Conservation (phyloP, 2,329 filamentous ascomycete species). For the Fusarium temperatum region DNA sequence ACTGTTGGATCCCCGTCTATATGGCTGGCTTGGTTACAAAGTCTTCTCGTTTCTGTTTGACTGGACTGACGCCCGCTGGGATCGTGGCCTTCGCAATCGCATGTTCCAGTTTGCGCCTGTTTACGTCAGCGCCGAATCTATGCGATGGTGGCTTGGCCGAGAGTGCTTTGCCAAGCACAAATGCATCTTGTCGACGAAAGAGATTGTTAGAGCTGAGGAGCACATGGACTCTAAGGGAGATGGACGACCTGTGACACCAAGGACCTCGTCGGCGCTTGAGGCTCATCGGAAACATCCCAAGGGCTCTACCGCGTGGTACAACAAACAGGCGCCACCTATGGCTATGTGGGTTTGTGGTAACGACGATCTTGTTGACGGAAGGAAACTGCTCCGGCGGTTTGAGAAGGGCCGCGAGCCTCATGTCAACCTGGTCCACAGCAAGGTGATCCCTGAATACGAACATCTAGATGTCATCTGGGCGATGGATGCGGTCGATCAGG, state of each 20-base stretch:
- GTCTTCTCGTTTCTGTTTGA: slow-evolving; percentile 91
- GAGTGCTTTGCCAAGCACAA: slow-evolving; percentile 83
- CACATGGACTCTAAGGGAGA: slow-evolving; percentile 60
- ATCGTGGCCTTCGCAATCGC: slow-evolving; percentile 77
- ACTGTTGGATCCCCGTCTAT: slow-evolving; percentile 71
- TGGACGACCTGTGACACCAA: slow-evolving; percentile 26
- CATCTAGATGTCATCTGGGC: slow-evolving; percentile 97
- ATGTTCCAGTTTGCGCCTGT: slow-evolving; percentile 95
- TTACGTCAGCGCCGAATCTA: slow-evolving; percentile 87
- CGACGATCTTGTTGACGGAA: slow-evolving; percentile 86
- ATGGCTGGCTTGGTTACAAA: slow-evolving; percentile 84
- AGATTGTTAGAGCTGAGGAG: slow-evolving; percentile 71
- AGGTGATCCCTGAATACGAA: slow-evolving; percentile 87
- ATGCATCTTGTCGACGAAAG: slow-evolving; percentile 84
- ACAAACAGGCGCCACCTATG: slow-evolving; percentile 79
- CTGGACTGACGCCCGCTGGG: slow-evolving; percentile 89
- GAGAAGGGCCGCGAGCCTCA: slow-evolving; percentile 81
- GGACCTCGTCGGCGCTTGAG: slow-evolving; percentile 42
- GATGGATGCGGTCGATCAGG: slow-evolving; percentile 84
- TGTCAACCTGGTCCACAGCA: slow-evolving; percentile 81
- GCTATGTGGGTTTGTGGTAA: slow-evolving; percentile 88
- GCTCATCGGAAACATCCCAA: slow-evolving; percentile 52
- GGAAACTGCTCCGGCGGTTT: slow-evolving; percentile 77
- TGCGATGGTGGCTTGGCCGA: slow-evolving; percentile 94
- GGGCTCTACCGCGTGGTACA: slow-evolving; percentile 79